phyloP scores from a whole-genome alignment of 441 rosid genomes.

The Populus tomentosa region DNA sequence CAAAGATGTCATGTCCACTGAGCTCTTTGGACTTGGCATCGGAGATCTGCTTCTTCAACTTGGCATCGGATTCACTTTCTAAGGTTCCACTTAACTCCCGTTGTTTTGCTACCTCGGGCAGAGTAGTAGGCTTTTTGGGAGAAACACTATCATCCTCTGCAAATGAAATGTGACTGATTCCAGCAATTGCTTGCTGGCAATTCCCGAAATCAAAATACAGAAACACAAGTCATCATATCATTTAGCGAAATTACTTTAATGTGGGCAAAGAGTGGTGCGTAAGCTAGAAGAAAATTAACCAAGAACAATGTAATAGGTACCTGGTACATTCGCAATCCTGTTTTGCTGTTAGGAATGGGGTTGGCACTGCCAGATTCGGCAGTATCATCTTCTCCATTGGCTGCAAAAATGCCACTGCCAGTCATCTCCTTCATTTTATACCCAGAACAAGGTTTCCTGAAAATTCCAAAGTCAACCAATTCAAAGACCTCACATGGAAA shows the following conservation, averaged over 20 bases:
- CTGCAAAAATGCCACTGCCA: slow-evolving; percentile 88
- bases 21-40: slow-evolving; percentile 91
- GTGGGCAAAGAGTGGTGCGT: not conserved
- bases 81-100: slow-evolving; percentile 83
- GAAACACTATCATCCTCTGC: slow-evolving; percentile 68
- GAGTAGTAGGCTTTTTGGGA: slow-evolving; percentile 61
- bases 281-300: not conserved
- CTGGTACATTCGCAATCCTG: slow-evolving; percentile 81
- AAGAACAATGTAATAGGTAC: slow-evolving; percentile 22
- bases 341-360: slow-evolving; percentile 45
- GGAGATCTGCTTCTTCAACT: slow-evolving; percentile 74
- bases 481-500: not conserved
- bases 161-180: slow-evolving; percentile 91
- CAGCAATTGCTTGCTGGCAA: slow-evolving; percentile 71
- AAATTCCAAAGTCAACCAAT: not conserved
- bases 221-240: slow-evolving; percentile 1
- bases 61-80: slow-evolving; percentile 59
- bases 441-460: slow-evolving; percentile 94
- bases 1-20: slow-evolving; percentile 91
- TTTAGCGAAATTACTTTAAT: not conserved
- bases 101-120: slow-evolving; percentile 92
- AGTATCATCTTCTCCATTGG: slow-evolving; percentile 47
- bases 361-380: slow-evolving; percentile 48
- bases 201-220: not conserved
- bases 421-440: slow-evolving; percentile 93